A percentile compares a stretch with the other conserved stretches of the same genome.
Evolutionary conservation across 352 stramenopile genomes (phyloP).

Genomic region (Thalassiosira ordinaria): DNA sequence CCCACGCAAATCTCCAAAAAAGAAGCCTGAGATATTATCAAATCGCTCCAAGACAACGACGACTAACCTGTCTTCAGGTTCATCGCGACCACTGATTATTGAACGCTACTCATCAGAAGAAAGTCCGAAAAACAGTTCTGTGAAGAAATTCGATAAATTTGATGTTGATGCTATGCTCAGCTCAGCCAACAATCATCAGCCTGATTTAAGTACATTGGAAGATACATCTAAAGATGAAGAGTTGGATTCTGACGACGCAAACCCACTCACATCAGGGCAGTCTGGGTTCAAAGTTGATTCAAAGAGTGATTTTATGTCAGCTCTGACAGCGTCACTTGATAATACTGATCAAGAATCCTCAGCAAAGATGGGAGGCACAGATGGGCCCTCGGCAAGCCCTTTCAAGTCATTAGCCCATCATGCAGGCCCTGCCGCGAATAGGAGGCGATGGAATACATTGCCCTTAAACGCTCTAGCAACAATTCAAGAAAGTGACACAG

Average conservation of each 20-base stretch:
- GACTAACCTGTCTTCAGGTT: slow-evolving; percentile 3
- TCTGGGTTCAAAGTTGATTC: slow-evolving; percentile 72
- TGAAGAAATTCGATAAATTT: slow-evolving; percentile 58
- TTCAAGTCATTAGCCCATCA: slow-evolving; percentile 25
- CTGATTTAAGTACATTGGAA: slow-evolving; percentile 4
- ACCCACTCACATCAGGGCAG: slow-evolving; percentile 38
- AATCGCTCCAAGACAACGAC: slow-evolving; percentile 48
- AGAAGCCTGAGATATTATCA: slow-evolving; percentile 55
- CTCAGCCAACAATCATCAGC: slow-evolving; percentile 1
- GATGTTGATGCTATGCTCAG: slow-evolving; percentile 65
- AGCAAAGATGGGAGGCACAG: not conserved
- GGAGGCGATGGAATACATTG: slow-evolving; percentile 75
- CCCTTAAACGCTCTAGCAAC: slow-evolving; percentile 72
- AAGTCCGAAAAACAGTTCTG: slow-evolving; percentile 10
- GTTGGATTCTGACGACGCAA: slow-evolving; percentile 2
- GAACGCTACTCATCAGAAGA: slow-evolving; percentile 62
- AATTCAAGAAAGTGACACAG: slow-evolving; percentile 77
- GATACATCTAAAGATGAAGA: not conserved
- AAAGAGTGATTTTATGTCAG: slow-evolving; percentile 78
- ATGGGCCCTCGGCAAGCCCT: slow-evolving; percentile 7
- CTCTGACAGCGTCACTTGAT: slow-evolving; percentile 57
- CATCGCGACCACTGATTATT: slow-evolving; percentile 40
- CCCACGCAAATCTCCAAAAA: slow-evolving; percentile 30
- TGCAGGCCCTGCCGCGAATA: slow-evolving; percentile 47
- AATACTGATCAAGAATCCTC: not conserved